phyloP scores from a whole-genome alignment of 495 filamentous ascomycete genomes.

The Xylaria intraflava region DNA sequence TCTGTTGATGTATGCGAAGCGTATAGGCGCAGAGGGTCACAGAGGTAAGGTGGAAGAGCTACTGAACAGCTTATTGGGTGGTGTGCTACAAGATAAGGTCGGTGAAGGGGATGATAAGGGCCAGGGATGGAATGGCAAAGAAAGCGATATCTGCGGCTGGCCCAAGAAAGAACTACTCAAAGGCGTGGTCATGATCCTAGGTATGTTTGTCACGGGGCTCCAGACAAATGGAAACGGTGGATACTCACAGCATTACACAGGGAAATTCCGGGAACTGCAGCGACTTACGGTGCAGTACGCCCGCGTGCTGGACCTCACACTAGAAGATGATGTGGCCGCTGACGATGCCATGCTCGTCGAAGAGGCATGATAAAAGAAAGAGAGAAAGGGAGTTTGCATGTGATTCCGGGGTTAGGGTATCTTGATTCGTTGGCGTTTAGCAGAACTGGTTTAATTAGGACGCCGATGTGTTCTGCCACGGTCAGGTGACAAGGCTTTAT shows the following conservation, averaged over 20 bases:
- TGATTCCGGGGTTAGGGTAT: background rate
- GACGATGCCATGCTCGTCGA: slow-evolving; percentile 24
- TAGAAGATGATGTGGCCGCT: slow-evolving; percentile 40
- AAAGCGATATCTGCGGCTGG: slow-evolving; percentile 79
- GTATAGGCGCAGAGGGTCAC: slow-evolving; percentile 83
- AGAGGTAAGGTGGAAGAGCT: slow-evolving; percentile 88
- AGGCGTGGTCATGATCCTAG: slow-evolving; percentile 84
- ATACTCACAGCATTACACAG: slow-evolving; percentile 45
- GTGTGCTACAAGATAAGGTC: slow-evolving; percentile 50
- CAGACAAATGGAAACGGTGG: background rate
- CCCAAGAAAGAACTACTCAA: slow-evolving; percentile 75
- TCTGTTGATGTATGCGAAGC: slow-evolving; percentile 91
- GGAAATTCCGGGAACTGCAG: slow-evolving; percentile 89
- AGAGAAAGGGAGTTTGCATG: background rate
- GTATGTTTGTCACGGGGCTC: slow-evolving; percentile 48
- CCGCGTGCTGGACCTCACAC: slow-evolving; percentile 59
- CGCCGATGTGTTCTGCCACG: background rate
- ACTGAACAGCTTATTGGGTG: slow-evolving; percentile 69
- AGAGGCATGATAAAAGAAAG: slow-evolving; percentile 11
- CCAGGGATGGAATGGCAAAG: slow-evolving; percentile 51
- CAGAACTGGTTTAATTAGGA: background rate
- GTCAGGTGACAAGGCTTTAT: background rate
- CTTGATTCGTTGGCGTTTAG: background rate
- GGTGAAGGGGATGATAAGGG: slow-evolving; percentile 42
- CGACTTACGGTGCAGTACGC: slow-evolving; percentile 88